Evolutionary conservation across 331 rosid species (phyloP).

Genomic region (Dryas integrifolia): DNA sequence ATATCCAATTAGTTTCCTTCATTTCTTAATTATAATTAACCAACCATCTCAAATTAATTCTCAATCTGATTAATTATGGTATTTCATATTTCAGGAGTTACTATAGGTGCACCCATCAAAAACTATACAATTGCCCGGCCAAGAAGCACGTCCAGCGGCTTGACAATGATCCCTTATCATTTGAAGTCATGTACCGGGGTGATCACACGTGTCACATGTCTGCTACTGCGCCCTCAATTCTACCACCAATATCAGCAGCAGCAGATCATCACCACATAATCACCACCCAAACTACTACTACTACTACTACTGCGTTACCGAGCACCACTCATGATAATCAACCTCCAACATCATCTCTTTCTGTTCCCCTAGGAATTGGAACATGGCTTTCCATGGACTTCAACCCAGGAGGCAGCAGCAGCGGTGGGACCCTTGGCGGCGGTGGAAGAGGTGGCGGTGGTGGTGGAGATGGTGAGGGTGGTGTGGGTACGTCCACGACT

Average conservation of each 20-base stretch:
- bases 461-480: not conserved
- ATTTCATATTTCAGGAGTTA: conserved; percentile 46
- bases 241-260: conserved; percentile 23
- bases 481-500: conserved; percentile 30
- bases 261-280: not conserved
- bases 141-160: conserved; percentile 72
- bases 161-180: conserved; percentile 54
- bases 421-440: not conserved
- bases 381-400: conserved; percentile 49
- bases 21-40: not conserved
- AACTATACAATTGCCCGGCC: conserved; percentile 59
- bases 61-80: not conserved
- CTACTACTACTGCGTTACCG: not conserved
- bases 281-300: conserved; percentile 20
- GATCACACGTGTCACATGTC: conserved; percentile 69
- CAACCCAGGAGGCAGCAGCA: conserved; percentile 1
- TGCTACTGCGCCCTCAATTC: conserved; percentile 65
- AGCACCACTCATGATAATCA: not conserved
- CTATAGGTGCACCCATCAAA: conserved; percentile 85
- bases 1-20: no score
- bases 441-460: not conserved
- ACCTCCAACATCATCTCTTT: conserved; percentile 2
- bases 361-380: not conserved
- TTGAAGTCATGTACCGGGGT: conserved; percentile 50
- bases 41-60: not conserved